Percentiles rank a stretch among this genome's conserved stretches.
Conservation (phyloP, 2,329 filamentous ascomycete species). For the Claviceps digitariae region DNA sequence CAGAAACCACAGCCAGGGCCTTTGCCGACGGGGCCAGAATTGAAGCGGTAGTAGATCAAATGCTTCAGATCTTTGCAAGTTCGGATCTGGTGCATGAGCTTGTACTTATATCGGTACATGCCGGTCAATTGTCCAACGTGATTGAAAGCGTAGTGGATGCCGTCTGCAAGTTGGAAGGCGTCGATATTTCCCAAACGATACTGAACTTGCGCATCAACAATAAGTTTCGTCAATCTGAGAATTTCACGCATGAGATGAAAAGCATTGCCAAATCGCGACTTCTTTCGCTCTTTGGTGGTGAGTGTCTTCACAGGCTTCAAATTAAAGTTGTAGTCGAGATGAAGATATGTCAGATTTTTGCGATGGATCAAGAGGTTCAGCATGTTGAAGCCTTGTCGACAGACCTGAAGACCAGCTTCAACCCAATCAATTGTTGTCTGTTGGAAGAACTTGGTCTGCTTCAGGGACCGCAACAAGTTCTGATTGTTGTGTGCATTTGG, state of each 20-base stretch:
- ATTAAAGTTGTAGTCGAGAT: slow-evolving; percentile 99
- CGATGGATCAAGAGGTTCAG: slow-evolving; percentile 92
- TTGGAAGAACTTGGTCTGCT: slow-evolving; percentile 98
- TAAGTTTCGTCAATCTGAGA: slow-evolving; percentile 85
- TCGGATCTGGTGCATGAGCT: slow-evolving; percentile 98
- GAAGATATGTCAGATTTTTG: slow-evolving; percentile 95
- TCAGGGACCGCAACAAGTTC: slow-evolving; percentile 75
- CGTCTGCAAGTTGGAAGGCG: slow-evolving; percentile 94
- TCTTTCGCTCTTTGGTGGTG: slow-evolving; percentile 98
- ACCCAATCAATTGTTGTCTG: slow-evolving; percentile 99
- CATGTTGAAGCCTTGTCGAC: slow-evolving; percentile 98
- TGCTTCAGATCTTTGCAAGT: slow-evolving; percentile 99
- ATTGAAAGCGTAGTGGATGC: slow-evolving; percentile 98
- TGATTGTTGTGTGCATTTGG: slow-evolving; percentile 95
- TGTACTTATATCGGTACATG: slow-evolving; percentile 99
- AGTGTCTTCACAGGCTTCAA: slow-evolving; percentile 97
- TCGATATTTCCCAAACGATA: slow-evolving; percentile 97
- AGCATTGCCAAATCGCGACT: slow-evolving; percentile 96
- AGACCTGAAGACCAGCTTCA: slow-evolving; percentile 94
- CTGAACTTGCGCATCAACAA: slow-evolving; percentile 96
- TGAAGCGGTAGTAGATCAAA: slow-evolving; percentile 97
- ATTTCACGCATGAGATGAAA: slow-evolving; percentile 99
- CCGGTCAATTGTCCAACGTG: slow-evolving; percentile 95
- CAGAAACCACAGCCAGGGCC: slow-evolving; percentile 97
- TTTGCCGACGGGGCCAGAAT: slow-evolving; percentile 91